phyloP scores from a whole-genome alignment of 2,329 filamentous ascomycete genomes.

The Gnomoniopsis sp. region DNA sequence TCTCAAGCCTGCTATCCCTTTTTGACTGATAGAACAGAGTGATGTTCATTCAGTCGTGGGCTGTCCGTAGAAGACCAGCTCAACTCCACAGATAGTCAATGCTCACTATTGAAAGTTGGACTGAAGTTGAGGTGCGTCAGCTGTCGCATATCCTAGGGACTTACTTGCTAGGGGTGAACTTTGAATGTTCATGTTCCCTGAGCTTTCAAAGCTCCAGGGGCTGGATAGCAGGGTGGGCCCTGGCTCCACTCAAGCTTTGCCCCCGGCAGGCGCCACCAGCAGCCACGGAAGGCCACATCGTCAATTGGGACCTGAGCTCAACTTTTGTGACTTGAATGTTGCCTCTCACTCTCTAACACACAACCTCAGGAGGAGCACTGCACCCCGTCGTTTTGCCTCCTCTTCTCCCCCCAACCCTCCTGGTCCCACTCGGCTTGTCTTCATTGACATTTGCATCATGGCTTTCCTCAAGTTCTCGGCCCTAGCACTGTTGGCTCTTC shows the following conservation, averaged over 20 bases:
- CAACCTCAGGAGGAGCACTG: constrained; percentile 13
- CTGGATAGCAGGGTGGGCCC: background rate
- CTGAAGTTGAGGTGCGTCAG: background rate
- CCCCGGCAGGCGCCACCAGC: constrained; percentile 5
- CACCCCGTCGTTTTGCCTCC: constrained; percentile 9
- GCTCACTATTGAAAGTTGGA: too few species aligned
- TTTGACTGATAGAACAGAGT: constrained; percentile 15
- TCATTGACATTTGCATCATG: constrained; percentile 49
- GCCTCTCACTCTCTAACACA: constrained; percentile 4
- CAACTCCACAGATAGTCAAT: too few species aligned
- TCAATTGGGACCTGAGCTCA: constrained; percentile 13
- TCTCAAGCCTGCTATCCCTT: constrained; percentile 3
- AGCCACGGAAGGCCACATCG: constrained; percentile 18
- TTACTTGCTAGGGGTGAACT: background rate
- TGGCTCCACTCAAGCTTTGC: constrained; percentile 4
- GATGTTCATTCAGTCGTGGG: background rate
- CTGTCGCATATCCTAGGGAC: background rate
- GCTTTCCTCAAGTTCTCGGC: constrained; percentile 69
- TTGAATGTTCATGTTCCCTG: background rate
- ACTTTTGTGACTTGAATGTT: constrained; percentile 2
- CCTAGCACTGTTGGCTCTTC: constrained; percentile 68
- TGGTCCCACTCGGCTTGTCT: constrained; percentile 15
- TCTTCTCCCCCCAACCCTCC: constrained; percentile 4
- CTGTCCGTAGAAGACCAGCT: too few species aligned
- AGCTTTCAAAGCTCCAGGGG: background rate